Evolutionary conservation across 345 rosid genomes (phyloP), one percentile per base, ranked within the genome.

Genomic region (Acer campestre): DNA sequence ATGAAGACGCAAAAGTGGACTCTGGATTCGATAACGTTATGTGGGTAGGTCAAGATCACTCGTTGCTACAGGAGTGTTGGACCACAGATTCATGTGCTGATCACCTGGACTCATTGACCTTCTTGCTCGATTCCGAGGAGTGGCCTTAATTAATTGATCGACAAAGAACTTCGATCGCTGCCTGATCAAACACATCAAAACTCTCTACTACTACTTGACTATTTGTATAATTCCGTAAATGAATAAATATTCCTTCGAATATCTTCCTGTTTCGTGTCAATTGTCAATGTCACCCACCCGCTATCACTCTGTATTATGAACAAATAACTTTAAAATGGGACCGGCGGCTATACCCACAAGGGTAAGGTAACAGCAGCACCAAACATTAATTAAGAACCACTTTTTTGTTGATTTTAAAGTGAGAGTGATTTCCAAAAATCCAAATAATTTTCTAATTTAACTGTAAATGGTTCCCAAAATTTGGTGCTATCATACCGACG

Each of bases 31-130:
- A 11, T 68, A 25, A 69, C 14, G n/a, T 25, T 11, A 44, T 31
- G 40, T 70, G 49, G 4, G 20, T 18, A 0, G 1, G 1, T 10
- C 27, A 29, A 49, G 67, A 64, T 6, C 76, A 71, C 7, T 4
- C 49, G 1, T 6, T 74, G 1, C 49, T 42, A 1, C 20, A 67
- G 59, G 61, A 70, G 49, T 82, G 70, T 16, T 81, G 83, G 90
- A 73, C 67, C 1, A 48, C 71, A 13, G 67, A 44, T 63, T 35
- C 38, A 35, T 75, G 77, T 55, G 23, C 71, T 3, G 77, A 71
- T 35, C 38, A 86, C 70, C 22, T 89, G 3, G 90, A 85, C 0
- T 80, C 88, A 22, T 53, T 80, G 56, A 77, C 87, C 8, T 80
- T 65, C 48, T 68, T 87, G 71, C 84, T 87, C 18, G 82, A 87